A percentile compares a stretch with the other conserved stretches of the same genome.
Evolutionary conservation across 1,284 basidiomycete species (phyloP).

Genomic region (Malassezia cuniculi): DNA sequence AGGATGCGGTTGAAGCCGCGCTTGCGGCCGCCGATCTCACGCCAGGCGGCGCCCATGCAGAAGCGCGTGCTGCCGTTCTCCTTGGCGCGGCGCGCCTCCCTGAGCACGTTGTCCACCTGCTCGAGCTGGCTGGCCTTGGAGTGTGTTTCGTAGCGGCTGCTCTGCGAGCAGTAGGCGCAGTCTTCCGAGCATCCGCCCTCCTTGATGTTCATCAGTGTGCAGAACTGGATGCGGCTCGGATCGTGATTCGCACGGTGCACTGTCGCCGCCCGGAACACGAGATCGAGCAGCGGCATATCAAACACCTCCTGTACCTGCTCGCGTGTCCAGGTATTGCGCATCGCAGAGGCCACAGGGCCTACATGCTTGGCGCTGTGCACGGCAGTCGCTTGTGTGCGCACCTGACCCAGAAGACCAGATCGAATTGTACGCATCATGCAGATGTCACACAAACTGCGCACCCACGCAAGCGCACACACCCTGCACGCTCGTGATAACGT

Average conservation of each 20-base stretch:
- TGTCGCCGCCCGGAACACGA: constrained; percentile 46
- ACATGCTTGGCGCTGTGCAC: too few relatives aligned
- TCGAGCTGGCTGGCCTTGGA: constrained; percentile 77
- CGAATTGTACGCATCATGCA: too few relatives aligned
- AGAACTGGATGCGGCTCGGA: constrained; percentile 79
- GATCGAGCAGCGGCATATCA: constrained; percentile 37
- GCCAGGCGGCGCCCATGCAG: constrained; percentile 99
- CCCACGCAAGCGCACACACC: too few relatives aligned
- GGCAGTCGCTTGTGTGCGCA: too few relatives aligned
- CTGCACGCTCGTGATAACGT: too few relatives aligned
- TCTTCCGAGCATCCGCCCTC: constrained; percentile 80
- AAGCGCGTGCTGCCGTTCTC: constrained; percentile 91
- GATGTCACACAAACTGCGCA: too few relatives aligned
- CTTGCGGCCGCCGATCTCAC: constrained; percentile 84
- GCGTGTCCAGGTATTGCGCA: constrained; percentile 38
- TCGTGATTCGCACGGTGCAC: constrained; percentile 79
- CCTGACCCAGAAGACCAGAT: too few relatives aligned
- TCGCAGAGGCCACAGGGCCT: too few relatives aligned
- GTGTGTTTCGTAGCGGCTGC: constrained; percentile 73
- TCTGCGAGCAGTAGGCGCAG: constrained; percentile 97
- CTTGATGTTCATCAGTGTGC: constrained; percentile 98
- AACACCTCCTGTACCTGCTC: constrained; percentile 36
- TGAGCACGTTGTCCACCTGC: constrained; percentile 78
- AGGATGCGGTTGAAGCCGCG: constrained; percentile 87
- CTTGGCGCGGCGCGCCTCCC: constrained; percentile 67